These are phyloP conservation scores for Synchytrium microbalum DNA, from an alignment of 371 early-diverging fungal genomes.

Conservation along the genomic window DNA sequence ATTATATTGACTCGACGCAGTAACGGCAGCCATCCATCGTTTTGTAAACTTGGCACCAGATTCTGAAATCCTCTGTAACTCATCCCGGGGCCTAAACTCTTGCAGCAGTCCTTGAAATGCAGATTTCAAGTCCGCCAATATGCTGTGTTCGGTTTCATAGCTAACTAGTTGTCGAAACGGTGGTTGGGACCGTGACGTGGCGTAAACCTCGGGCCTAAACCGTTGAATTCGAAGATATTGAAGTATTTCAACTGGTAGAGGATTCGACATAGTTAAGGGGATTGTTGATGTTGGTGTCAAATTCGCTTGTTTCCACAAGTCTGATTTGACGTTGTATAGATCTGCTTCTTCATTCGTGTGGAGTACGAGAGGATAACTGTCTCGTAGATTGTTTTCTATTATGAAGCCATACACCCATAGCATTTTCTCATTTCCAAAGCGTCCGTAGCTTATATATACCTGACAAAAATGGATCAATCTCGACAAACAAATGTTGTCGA, in stretches of 20 bases:
- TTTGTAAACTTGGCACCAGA: not conserved
- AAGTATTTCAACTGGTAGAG: constrained; percentile 19
- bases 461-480: constrained; percentile 4
- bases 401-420: constrained; percentile 27
- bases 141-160: not conserved
- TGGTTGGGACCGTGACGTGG: not conserved
- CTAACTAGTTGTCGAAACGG: not conserved
- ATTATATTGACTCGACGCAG: not conserved
- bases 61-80: not conserved
- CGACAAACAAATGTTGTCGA: not conserved
- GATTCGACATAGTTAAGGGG: constrained; percentile 11
- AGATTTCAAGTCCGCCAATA: constrained; percentile 1
- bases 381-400: constrained; percentile 17
- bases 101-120: not conserved
- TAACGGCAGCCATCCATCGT: not conserved
- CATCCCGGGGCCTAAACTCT: not conserved
- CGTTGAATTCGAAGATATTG: constrained; percentile 29
- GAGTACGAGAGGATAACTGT: constrained; percentile 18
- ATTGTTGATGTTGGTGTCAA: constrained; percentile 6
- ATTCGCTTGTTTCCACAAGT: constrained; percentile 1
- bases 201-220: not conserved
- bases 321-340: constrained; percentile 15
- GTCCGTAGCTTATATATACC: constrained; percentile 28
- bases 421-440: constrained; percentile 16
- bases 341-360: constrained; percentile 18